These are phyloP conservation scores for Speleostelium caveatum DNA, from an alignment of 78 protist genomes.

Conservation along the genomic window DNA sequence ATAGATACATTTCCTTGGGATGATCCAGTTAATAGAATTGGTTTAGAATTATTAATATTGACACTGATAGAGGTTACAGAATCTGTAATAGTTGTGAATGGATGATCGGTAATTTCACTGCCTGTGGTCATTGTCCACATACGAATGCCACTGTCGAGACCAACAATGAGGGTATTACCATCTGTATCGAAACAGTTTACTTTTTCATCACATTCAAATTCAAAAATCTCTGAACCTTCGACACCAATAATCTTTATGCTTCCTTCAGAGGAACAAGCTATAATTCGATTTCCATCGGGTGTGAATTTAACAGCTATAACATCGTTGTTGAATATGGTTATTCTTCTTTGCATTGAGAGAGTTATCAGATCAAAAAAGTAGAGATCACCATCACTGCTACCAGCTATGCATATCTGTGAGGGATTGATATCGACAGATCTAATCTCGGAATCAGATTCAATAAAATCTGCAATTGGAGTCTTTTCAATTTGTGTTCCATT, in stretches of 20 bases:
- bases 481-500: slow-evolving; percentile 7
- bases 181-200: slow-evolving; percentile 63
- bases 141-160: slow-evolving; percentile 30
- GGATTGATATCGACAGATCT: slow-evolving; percentile 47
- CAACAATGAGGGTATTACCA: slow-evolving; percentile 43
- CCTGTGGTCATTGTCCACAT: slow-evolving; percentile 66
- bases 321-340: neutral
- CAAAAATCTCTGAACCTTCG: slow-evolving; percentile 65
- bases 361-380: slow-evolving; percentile 35
- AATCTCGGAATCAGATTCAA: slow-evolving; percentile 78
- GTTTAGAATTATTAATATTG: neutral
- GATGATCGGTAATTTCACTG: slow-evolving; percentile 23
- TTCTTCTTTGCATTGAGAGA: neutral
- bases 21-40: slow-evolving; percentile 44
- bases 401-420: slow-evolving; percentile 46
- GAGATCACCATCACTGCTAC: slow-evolving; percentile 60
- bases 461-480: slow-evolving; percentile 76
- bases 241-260: slow-evolving; percentile 33
- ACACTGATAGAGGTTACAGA: slow-evolving; percentile 42
- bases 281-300: slow-evolving; percentile 44
- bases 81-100: slow-evolving; percentile 13
- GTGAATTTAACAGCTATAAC: slow-evolving; percentile 31
- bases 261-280: slow-evolving; percentile 18
- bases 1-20: slow-evolving; percentile 25
- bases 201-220: slow-evolving; percentile 9